Conservation (phyloP, 2,329 filamentous ascomycete genomes). For the Fusarium denticulatum region DNA sequence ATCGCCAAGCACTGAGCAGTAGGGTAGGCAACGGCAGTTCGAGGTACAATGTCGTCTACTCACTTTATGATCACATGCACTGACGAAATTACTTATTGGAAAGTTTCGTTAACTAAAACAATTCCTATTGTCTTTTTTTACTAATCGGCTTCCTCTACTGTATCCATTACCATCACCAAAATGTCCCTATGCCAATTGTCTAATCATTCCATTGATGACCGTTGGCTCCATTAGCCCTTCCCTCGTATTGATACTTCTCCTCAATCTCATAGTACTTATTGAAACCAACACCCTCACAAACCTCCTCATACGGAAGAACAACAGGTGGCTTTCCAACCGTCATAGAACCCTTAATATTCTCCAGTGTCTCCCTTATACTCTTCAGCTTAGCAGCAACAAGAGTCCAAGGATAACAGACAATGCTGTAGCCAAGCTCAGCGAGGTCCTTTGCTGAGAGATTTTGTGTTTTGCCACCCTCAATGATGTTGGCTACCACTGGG, state of each 20-base stretch:
- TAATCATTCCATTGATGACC: conserved; percentile 28
- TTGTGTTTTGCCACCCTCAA: conserved; percentile 50
- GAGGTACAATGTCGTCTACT: too few relatives aligned
- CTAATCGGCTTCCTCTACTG: too few relatives aligned
- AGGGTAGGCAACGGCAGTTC: background rate
- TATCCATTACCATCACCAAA: too few relatives aligned
- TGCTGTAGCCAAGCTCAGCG: conserved; percentile 51
- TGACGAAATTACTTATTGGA: too few relatives aligned
- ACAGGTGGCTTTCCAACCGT: conserved; percentile 53
- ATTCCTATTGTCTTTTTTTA: too few relatives aligned
- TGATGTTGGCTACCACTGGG: conserved; percentile 54
- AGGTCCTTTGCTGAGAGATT: conserved; percentile 49
- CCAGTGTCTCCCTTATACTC: conserved; percentile 50
- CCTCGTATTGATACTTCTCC: conserved; percentile 36
- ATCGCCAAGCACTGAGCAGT: background rate
- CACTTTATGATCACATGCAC: too few relatives aligned
- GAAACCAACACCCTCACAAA: conserved; percentile 58
- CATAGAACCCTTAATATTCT: conserved; percentile 54
- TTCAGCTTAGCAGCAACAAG: conserved; percentile 56
- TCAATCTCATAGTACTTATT: conserved; percentile 50
- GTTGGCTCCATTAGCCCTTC: conserved; percentile 17
- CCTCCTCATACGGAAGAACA: conserved; percentile 55
- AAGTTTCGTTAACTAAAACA: too few relatives aligned
- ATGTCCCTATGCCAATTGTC: too few relatives aligned
- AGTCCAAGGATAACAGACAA: conserved; percentile 57